Conservation (phyloP, 495 filamentous ascomycete genomes). For the Penicillium canescens region DNA sequence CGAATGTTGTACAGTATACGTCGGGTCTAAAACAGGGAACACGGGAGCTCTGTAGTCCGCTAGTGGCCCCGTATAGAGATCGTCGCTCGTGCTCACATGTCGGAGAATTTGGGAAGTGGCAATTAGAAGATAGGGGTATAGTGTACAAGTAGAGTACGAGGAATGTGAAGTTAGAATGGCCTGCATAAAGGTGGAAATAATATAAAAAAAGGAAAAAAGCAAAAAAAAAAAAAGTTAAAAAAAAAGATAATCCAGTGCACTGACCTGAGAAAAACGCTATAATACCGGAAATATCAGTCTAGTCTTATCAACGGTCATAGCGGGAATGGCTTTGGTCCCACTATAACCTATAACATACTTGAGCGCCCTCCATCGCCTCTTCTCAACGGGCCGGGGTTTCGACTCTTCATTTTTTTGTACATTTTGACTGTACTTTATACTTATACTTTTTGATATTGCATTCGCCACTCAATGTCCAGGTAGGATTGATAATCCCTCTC, state of each 20-base stretch:
- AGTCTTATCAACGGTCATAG: constrained; percentile 19
- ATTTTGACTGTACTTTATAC: constrained; percentile 11
- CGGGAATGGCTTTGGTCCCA: constrained; percentile 25
- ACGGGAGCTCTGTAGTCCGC: constrained; percentile 8
- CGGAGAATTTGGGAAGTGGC: constrained; percentile 11
- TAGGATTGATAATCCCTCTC: constrained; percentile 22
- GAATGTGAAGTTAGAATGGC: too few species aligned
- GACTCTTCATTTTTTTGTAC: not conserved
- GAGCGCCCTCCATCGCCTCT: constrained; percentile 14
- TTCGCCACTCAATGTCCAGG: constrained; percentile 17
- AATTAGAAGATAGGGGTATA: not conserved
- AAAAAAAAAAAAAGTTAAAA: constrained; percentile 5
- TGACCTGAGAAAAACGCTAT: constrained; percentile 7
- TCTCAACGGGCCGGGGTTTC: constrained; percentile 1
- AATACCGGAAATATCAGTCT: constrained; percentile 5
- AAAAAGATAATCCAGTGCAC: not conserved
- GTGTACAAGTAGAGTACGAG: too few species aligned
- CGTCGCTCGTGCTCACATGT: constrained; percentile 20
- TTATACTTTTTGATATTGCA: constrained; percentile 1
- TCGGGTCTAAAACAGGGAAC: constrained; percentile 24
- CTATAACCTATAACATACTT: constrained; percentile 23
- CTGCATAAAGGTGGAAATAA: not conserved
- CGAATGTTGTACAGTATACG: constrained; percentile 9
- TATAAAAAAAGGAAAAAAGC: not conserved
- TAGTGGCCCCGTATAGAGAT: not conserved